Evolutionary conservation across 2,329 filamentous ascomycete genomes (phyloP).

Genomic region (Periconia digitata): DNA sequence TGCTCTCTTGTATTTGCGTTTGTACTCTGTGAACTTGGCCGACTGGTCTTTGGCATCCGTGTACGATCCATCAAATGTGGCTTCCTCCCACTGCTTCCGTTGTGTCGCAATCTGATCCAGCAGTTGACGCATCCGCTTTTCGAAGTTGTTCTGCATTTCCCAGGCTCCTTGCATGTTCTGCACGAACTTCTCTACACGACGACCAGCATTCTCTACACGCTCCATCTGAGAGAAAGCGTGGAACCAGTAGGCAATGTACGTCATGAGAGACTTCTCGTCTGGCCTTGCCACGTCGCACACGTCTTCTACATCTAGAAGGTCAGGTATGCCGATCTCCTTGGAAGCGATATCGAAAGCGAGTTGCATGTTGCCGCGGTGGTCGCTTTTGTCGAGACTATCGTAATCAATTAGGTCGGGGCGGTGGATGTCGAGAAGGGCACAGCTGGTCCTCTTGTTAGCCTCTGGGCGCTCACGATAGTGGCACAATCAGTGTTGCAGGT

Average conservation of each 20-base stretch:
- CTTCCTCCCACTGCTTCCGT: slow-evolving; percentile 72
- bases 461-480: neutral
- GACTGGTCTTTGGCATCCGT: slow-evolving; percentile 87
- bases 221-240: slow-evolving; percentile 99
- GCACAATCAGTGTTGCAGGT: no score
- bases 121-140: slow-evolving; percentile 84
- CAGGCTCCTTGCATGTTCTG: slow-evolving; percentile 98
- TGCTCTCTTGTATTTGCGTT: slow-evolving; percentile 82
- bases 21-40: slow-evolving; percentile 81
- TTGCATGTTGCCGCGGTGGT: slow-evolving; percentile 97
- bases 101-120: slow-evolving; percentile 74
- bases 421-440: slow-evolving; percentile 94
- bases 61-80: slow-evolving; percentile 89
- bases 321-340: slow-evolving; percentile 95
- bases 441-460: slow-evolving; percentile 48
- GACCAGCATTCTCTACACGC: slow-evolving; percentile 94
- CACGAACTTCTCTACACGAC: slow-evolving; percentile 96
- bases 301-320: slow-evolving; percentile 94
- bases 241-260: slow-evolving; percentile 99
- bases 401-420: slow-evolving; percentile 96
- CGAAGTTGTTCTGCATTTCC: slow-evolving; percentile 98
- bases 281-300: slow-evolving; percentile 96
- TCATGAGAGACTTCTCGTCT: slow-evolving; percentile 96
- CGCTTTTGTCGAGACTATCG: slow-evolving; percentile 87
- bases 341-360: slow-evolving; percentile 94